These are phyloP conservation scores for Coleophoma eucalyptorum DNA, from an alignment of 2,329 filamentous ascomycete species.

Conservation along the genomic window DNA sequence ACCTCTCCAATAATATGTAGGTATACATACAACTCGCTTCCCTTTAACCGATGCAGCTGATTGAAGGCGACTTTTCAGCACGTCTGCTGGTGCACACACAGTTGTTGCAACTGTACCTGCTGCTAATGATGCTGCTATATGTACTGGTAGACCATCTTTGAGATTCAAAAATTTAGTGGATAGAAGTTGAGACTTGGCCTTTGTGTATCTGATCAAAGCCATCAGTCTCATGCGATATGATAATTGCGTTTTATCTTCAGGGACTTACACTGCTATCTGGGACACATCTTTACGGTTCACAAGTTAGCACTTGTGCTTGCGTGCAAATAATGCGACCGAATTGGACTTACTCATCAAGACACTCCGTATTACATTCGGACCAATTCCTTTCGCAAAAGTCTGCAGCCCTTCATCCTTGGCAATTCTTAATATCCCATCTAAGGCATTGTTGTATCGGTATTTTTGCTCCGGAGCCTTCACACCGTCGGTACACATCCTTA, in stretches of 20 bases:
- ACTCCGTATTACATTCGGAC: slow-evolving; percentile 36
- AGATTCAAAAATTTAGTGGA: slow-evolving; percentile 19
- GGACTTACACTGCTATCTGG: slow-evolving; percentile 37
- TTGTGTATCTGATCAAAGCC: background rate
- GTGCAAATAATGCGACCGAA: background rate
- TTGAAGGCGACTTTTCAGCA: slow-evolving; percentile 40
- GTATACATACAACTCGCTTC: slow-evolving; percentile 6
- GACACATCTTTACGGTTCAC: slow-evolving; percentile 30
- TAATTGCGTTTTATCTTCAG: background rate
- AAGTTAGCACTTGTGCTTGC: slow-evolving; percentile 2
- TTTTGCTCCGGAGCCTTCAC: slow-evolving; percentile 32
- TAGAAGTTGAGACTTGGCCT: background rate
- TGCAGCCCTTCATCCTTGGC: slow-evolving; percentile 34
- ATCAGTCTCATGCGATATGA: background rate
- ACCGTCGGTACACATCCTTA: slow-evolving; percentile 42
- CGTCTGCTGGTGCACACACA: slow-evolving; percentile 40
- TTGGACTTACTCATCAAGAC: slow-evolving; percentile 38
- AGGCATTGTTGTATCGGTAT: slow-evolving; percentile 35
- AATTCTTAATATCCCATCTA: slow-evolving; percentile 30
- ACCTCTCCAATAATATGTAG: background rate
- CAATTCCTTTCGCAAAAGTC: slow-evolving; percentile 34
- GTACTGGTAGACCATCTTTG: slow-evolving; percentile 36
- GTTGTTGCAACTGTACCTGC: slow-evolving; percentile 44
- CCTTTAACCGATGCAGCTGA: slow-evolving; percentile 20
- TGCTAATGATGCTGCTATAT: slow-evolving; percentile 34